phyloP scores from a whole-genome alignment of 2,329 filamentous ascomycete species.

The Phyllachora maydis region DNA sequence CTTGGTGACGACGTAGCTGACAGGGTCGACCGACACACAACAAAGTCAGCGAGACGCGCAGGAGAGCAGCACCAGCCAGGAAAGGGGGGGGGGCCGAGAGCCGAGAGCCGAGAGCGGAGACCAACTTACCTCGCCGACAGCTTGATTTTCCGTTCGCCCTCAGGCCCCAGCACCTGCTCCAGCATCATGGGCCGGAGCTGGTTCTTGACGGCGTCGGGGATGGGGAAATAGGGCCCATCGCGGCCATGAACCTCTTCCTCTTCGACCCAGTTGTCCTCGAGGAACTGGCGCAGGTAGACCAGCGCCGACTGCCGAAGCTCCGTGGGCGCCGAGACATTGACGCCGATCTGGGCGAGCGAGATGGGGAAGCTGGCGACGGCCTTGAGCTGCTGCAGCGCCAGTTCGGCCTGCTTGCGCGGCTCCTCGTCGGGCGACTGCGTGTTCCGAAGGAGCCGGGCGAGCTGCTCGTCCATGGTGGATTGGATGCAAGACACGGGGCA shows the following conservation, averaged over 20 bases:
- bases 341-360: constrained; percentile 62
- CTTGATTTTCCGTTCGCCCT: constrained; percentile 71
- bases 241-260: no score
- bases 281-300: constrained; percentile 60
- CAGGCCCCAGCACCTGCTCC: constrained; percentile 51
- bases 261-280: constrained; percentile 66
- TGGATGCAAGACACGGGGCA: no score
- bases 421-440: constrained; percentile 61
- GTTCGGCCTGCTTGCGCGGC: constrained; percentile 70
- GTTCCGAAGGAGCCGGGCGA: constrained; percentile 71
- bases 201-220: constrained; percentile 53
- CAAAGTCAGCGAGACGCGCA: constrained; percentile 2
- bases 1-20: constrained; percentile 63
- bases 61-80: constrained; percentile 1
- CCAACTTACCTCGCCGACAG: constrained; percentile 55
- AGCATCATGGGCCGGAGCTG: constrained; percentile 56
- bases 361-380: constrained; percentile 52
- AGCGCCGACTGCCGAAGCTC: constrained; percentile 70
- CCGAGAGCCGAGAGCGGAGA: no score
- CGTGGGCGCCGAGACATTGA: constrained; percentile 50
- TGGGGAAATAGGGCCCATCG: constrained; percentile 41
- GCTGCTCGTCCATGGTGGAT: constrained; percentile 66
- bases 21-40: no score
- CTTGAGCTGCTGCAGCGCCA: constrained; percentile 55
- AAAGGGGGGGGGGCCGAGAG: neutral